Evolutionary conservation across 139 green algal genomes (phyloP), one percentile per base, ranked within the genome.

Genomic region (Microglena sp.): DNA sequence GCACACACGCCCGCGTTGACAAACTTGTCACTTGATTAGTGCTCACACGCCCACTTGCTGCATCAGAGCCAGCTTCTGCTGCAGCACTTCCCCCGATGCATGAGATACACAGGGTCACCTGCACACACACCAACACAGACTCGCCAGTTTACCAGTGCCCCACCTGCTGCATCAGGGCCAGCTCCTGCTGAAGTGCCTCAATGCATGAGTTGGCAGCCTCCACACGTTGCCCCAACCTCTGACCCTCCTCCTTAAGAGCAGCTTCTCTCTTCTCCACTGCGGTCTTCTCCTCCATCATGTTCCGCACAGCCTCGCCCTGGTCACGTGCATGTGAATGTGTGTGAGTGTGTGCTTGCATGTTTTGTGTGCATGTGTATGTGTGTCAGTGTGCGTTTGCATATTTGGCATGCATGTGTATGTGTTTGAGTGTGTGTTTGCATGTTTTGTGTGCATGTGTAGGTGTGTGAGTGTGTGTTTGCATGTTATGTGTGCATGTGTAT

Each of bases 241-340:
- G 18, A 32, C 22, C 34, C 22, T 72, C 57, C 45, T 72, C 66
- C 56, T 66, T 59, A n/a, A 84, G 71, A 22, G 56, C 29, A 3
- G 28, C 46, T 15, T 84, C 69, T 3, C 61, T 54, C 22, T 63
- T 62, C 29, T 82, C 80, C 0, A 68, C 69, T 4, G 61, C 65
- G 15, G 46, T 50, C 54, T 70, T 73, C 57, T 78, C 78, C 36
- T 86, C 78, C 18, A 71, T 74, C 45, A 89, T 64, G 24, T 43
- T 30, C 26, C 77, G 72, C 7, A 82, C 61, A 2, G 73, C 80
- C 63, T 84, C 77, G 33, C 82, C 82, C 44, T 84, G 78, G 46
- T n/a, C n/a, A n/a, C n/a, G n/a, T n/a, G n/a, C n/a, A n/a, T n/a
- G n/a, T n/a, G n/a, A n/a, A n/a, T n/a, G n/a, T n/a, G n/a, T n/a